Conservation (phyloP, 441 rosid genomes). For the Pelargonium fulgidum region DNA sequence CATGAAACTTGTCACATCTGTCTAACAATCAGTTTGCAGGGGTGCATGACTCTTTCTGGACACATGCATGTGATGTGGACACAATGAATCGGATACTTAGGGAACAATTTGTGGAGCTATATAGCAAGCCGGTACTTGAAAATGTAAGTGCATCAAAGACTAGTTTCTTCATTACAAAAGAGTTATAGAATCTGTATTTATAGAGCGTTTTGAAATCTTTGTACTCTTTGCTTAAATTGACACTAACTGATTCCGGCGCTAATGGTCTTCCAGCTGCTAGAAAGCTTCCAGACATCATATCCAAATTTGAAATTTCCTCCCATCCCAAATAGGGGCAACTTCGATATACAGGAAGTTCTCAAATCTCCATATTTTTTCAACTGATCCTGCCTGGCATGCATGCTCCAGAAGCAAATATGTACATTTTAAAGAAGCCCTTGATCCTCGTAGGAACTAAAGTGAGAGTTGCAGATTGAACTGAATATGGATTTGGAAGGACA, state of each 20-base stretch:
- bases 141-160: slow-evolving; percentile 52
- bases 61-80: slow-evolving; percentile 92
- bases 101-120: slow-evolving; percentile 88
- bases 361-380: slow-evolving; percentile 82
- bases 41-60: slow-evolving; percentile 98
- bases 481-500: not conserved
- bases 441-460: not conserved
- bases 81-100: slow-evolving; percentile 79
- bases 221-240: slow-evolving; percentile 2
- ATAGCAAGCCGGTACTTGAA: slow-evolving; percentile 74
- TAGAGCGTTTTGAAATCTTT: not conserved
- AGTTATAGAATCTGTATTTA: too few relatives aligned
- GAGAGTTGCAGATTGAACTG: not conserved
- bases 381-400: slow-evolving; percentile 29
- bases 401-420: slow-evolving; percentile 7
- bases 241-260: slow-evolving; percentile 3
- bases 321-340: slow-evolving; percentile 72
- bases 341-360: slow-evolving; percentile 68
- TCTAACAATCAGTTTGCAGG: slow-evolving; percentile 41
- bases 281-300: slow-evolving; percentile 64
- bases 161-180: too few relatives aligned
- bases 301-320: slow-evolving; percentile 67
- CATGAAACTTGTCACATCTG: not conserved
- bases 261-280: slow-evolving; percentile 55
- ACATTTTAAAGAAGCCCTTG: not conserved